A percentile compares a stretch with the other conserved stretches of the same genome.
Conservation (phyloP, 2,329 filamentous ascomycete genomes). For the Phaeosphaeriaceae sp. region DNA sequence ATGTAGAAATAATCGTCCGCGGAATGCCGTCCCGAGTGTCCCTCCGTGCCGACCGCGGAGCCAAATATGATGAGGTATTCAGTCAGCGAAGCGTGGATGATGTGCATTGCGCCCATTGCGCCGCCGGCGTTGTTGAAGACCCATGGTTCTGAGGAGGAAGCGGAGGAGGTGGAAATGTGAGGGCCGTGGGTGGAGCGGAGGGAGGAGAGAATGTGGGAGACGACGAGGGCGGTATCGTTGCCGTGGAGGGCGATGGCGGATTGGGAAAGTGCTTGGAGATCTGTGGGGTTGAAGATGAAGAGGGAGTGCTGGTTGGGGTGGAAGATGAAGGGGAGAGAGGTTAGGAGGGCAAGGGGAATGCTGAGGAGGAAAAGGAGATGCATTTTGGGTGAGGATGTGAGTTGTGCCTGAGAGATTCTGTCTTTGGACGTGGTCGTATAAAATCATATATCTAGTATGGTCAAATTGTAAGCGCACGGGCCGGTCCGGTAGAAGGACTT, state of each 20-base stretch:
- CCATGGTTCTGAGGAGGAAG: slow-evolving; percentile 72
- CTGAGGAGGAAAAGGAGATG: slow-evolving; percentile 29
- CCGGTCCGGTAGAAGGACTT: not conserved
- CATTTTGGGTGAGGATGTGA: not conserved
- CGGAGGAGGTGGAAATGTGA: slow-evolving; percentile 65
- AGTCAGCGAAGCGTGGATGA: slow-evolving; percentile 85
- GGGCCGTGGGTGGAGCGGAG: slow-evolving; percentile 54
- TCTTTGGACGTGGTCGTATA: not conserved
- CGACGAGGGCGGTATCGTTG: slow-evolving; percentile 75
- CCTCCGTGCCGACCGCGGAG: slow-evolving; percentile 82
- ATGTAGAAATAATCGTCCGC: slow-evolving; percentile 97
- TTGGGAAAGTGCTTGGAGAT: slow-evolving; percentile 73
- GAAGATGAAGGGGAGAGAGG: slow-evolving; percentile 36
- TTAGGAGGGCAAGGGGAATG: slow-evolving; percentile 28
- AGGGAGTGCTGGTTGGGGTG: slow-evolving; percentile 51
- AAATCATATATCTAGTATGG: not conserved
- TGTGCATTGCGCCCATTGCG: slow-evolving; percentile 91
- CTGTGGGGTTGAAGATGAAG: slow-evolving; percentile 76
- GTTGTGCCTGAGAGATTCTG: not conserved
- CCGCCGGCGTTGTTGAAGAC: slow-evolving; percentile 92
- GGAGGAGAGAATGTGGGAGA: slow-evolving; percentile 73
- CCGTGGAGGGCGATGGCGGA: slow-evolving; percentile 72
- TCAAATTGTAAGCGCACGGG: not conserved
- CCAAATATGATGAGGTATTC: slow-evolving; percentile 57
- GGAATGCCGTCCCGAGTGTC: slow-evolving; percentile 86